Conservation (phyloP, 768 basidiomycete species). For the Ramaria sp. region DNA sequence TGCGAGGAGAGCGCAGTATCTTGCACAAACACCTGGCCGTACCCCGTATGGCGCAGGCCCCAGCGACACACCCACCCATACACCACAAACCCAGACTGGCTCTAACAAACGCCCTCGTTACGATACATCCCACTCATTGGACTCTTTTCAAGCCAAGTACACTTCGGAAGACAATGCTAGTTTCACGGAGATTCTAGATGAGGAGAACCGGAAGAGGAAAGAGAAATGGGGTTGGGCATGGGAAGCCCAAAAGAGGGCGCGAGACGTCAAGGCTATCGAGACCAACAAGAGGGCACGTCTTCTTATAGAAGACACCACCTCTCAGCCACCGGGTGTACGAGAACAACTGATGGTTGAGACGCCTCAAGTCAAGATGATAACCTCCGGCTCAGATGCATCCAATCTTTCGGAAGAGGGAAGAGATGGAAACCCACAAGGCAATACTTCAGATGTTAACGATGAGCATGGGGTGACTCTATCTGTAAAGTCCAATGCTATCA, state of each 20-base stretch:
- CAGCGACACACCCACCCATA: constrained; percentile 56
- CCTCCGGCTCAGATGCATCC: constrained; percentile 40
- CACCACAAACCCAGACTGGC: constrained; percentile 8
- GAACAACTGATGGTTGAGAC: constrained; percentile 56
- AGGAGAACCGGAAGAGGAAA: constrained; percentile 75
- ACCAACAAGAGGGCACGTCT: constrained; percentile 45
- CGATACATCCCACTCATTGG: constrained; percentile 54
- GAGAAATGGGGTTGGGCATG: constrained; percentile 90
- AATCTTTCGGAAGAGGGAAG: not conserved
- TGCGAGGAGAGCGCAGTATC: constrained; percentile 15
- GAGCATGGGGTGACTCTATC: not conserved
- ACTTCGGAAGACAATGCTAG: constrained; percentile 98
- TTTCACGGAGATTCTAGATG: constrained; percentile 84
- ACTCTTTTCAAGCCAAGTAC: constrained; percentile 81
- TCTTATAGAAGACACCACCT: constrained; percentile 57
- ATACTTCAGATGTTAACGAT: constrained; percentile 6
- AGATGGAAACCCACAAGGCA: not conserved
- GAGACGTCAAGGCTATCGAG: constrained; percentile 54
- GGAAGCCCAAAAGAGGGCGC: constrained; percentile 70
- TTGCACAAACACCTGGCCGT: constrained; percentile 39
- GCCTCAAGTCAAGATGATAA: constrained; percentile 60
- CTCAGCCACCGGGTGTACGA: constrained; percentile 41
- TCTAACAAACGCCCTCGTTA: constrained; percentile 47
- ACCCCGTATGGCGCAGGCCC: constrained; percentile 56
- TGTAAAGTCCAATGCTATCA: not conserved